These are phyloP conservation scores for Gilbertella persicaria DNA, from an alignment of 371 early-diverging fungal species.

Conservation along the genomic window DNA sequence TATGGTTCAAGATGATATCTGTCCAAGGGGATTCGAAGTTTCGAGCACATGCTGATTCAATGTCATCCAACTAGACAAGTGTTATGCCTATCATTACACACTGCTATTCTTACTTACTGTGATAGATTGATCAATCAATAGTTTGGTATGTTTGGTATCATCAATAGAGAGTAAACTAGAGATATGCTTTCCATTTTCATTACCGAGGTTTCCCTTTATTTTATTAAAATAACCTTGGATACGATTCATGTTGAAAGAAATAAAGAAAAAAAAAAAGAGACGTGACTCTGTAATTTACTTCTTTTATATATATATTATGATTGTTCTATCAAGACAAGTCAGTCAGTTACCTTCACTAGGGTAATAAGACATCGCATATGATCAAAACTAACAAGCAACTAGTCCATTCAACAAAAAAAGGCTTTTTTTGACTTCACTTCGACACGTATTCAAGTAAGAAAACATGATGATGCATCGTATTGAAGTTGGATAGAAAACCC, in stretches of 20 bases:
- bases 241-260: neutral
- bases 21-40: conserved; percentile 48
- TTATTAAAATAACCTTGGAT: conserved; percentile 22
- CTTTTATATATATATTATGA: no score
- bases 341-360: no score
- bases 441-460: no score
- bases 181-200: conserved; percentile 31
- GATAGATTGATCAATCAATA: conserved; percentile 11
- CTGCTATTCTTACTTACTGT: neutral
- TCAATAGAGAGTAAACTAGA: conserved; percentile 25
- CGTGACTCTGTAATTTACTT: no score
- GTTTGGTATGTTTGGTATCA: conserved; percentile 25
- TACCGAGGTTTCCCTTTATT: conserved; percentile 10
- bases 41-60: conserved; percentile 33
- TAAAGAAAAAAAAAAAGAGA: neutral
- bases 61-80: conserved; percentile 25
- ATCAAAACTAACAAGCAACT: no score
- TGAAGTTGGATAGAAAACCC: conserved; percentile 24
- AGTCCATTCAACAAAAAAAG: no score
- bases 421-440: no score
- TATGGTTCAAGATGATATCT: conserved; percentile 48
- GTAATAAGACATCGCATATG: no score
- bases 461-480: no score
- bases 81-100: no score
- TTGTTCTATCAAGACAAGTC: no score